Evolutionary conservation across 2,329 filamentous ascomycete species (phyloP), one percentile per base, ranked within the genome.

Genomic region (Xylariales sp.): DNA sequence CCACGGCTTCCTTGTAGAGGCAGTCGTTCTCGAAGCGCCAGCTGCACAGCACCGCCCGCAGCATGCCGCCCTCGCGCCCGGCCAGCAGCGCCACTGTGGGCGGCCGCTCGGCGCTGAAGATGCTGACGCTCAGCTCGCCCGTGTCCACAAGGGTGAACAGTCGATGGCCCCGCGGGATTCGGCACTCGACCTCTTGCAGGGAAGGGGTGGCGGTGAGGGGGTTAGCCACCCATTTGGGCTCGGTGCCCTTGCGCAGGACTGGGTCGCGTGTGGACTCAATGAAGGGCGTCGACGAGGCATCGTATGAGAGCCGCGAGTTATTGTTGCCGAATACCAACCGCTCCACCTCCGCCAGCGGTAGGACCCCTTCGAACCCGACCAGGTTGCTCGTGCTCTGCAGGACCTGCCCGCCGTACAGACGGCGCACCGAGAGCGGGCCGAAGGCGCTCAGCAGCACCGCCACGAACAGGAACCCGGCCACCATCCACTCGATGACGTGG

Each of bases 141-240:
- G 55, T 58, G 34, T 60, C 55, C 2, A 61, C 50, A 4, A 61
- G 43, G 0, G 55, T 60, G 42, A 60, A 61, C 3, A 55, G 37
- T 19, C 44, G 44, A 34, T 55, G 46, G 4, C 43, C 44, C 24
- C 28, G 30, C n/a, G 49, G 48, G n/a, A n/a, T n/a, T n/a, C n/a
- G n/a, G n/a, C n/a, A n/a, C n/a, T n/a, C n/a, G n/a, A n/a, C n/a
- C n/a, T n/a, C n/a, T n/a, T n/a, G n/a, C 12, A 52, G 27, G 15
- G 24, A 21, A 7, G 27, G 29, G n/a, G 35, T 25, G 11, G 35
- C 40, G 3, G 28, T 27, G 7, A 30, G 13, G 11, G 37, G 32
- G 23, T 31, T 20, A 7, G 27, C 14, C 33, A 45, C 40, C 41
- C 42, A 46, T n/a, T 37, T 30, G 2, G 52, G 51, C 40, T 56